These are phyloP conservation scores for Trypanosoma caninum DNA, from an alignment of 208 protist genomes.

Conservation along the genomic window DNA sequence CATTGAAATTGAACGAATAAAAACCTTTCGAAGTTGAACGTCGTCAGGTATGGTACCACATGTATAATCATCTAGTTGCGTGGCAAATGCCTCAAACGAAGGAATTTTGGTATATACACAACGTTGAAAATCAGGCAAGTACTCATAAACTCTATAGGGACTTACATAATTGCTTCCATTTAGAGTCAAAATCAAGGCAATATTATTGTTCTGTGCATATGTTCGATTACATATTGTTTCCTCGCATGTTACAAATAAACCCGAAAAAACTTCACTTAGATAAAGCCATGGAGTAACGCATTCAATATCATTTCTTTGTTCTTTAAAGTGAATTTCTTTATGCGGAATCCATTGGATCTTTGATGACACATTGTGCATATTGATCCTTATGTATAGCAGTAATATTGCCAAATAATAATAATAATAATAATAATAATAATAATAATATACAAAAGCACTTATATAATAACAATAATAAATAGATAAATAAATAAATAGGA, in stretches of 20 bases:
- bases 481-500: constrained; percentile 14
- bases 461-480: not conserved
- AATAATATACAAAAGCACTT: constrained; percentile 18
- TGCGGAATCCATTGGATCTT: constrained; percentile 42
- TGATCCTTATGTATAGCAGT: not conserved
- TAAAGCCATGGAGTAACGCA: constrained; percentile 47
- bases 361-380: constrained; percentile 10
- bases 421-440: not conserved
- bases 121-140: constrained; percentile 11
- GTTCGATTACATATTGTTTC: constrained; percentile 24
- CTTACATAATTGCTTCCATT: constrained; percentile 43
- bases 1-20: constrained; percentile 60
- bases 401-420: constrained; percentile 1
- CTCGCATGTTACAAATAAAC: constrained; percentile 74
- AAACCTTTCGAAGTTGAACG: constrained; percentile 39
- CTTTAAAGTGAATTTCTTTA: constrained; percentile 13
- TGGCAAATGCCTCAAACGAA: constrained; percentile 40
- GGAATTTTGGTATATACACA: constrained; percentile 34
- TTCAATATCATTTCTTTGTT: constrained; percentile 26
- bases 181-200: constrained; percentile 67
- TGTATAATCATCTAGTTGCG: constrained; percentile 44
- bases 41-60: constrained; percentile 12
- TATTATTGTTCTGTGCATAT: constrained; percentile 36
- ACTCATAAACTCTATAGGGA: constrained; percentile 58
- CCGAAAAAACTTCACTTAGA: constrained; percentile 73